Evolutionary conservation across 495 filamentous ascomycete genomes (phyloP).

Genomic region (Talaromyces thailandensis): DNA sequence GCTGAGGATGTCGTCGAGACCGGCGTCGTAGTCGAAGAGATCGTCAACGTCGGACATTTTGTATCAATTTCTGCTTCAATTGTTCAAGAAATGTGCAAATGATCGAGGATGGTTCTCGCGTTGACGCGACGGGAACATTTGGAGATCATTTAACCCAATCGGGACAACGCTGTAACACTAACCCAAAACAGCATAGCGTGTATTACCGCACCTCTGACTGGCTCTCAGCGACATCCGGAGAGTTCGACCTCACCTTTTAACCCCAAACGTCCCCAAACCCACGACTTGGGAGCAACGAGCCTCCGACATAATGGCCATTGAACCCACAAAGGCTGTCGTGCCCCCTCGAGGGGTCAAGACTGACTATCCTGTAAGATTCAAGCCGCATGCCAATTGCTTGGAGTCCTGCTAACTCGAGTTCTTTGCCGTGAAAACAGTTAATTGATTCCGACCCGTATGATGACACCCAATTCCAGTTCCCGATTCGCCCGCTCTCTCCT

Average conservation of each 20-base stretch:
- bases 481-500: background rate
- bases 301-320: constrained; percentile 45
- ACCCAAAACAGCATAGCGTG: background rate
- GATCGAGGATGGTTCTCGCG: background rate
- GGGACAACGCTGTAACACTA: background rate
- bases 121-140: background rate
- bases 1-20: constrained; percentile 41
- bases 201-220: background rate
- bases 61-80: constrained; percentile 6
- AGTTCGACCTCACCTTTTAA: background rate
- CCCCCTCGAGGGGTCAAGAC: constrained; percentile 67
- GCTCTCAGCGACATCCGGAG: background rate
- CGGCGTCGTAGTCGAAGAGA: constrained; percentile 64
- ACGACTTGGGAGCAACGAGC: background rate
- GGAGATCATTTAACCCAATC: constrained; percentile 3
- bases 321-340: constrained; percentile 50
- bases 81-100: background rate
- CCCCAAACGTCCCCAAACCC: background rate
- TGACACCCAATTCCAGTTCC: constrained; percentile 13
- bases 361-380: constrained; percentile 63
- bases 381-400: background rate
- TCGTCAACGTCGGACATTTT: constrained; percentile 38
- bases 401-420: background rate
- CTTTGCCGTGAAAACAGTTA: constrained; percentile 49
- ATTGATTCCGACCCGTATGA: constrained; percentile 97